phyloP scores from a whole-genome alignment of 306 rosid species.

The Pyrus bretschneideri region DNA sequence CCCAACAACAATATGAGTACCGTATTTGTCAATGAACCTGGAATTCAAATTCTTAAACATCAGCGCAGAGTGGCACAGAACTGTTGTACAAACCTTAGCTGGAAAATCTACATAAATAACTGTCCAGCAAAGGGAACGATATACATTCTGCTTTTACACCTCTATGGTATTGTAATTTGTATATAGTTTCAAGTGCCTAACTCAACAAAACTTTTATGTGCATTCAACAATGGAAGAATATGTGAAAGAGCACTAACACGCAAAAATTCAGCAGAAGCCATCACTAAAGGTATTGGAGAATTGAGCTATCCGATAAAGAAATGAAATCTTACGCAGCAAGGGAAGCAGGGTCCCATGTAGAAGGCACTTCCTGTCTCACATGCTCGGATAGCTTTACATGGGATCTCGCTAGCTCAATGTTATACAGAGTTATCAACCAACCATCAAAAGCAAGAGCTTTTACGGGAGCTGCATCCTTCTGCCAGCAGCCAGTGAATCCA shows the following conservation, averaged over 20 bases:
- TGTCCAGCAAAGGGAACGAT: neutral
- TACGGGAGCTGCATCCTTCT: slow-evolving; percentile 60
- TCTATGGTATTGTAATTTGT: neutral
- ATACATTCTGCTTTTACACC: neutral
- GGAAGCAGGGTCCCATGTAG: slow-evolving; percentile 77
- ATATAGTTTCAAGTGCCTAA: neutral
- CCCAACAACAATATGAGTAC: slow-evolving; percentile 85
- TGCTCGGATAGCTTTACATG: slow-evolving; percentile 46
- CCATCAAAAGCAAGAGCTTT: slow-evolving; percentile 72
- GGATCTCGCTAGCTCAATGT: slow-evolving; percentile 55
- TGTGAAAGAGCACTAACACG: no score
- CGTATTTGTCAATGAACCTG: slow-evolving; percentile 91
- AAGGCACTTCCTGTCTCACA: slow-evolving; percentile 63
- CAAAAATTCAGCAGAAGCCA: neutral
- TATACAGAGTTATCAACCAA: slow-evolving; percentile 64
- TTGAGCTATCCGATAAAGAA: neutral
- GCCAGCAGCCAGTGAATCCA: slow-evolving; percentile 61
- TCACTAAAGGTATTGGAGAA: no score
- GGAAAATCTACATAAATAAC: no score
- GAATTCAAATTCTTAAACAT: slow-evolving; percentile 8
- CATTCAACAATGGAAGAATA: neutral
- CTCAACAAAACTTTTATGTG: neutral
- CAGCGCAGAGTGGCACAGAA: neutral
- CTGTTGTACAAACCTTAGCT: neutral
- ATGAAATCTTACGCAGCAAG: slow-evolving; percentile 61